Evolutionary conservation across 257 asterid species (phyloP).

Genomic region (Thymus quinquecostatus): DNA sequence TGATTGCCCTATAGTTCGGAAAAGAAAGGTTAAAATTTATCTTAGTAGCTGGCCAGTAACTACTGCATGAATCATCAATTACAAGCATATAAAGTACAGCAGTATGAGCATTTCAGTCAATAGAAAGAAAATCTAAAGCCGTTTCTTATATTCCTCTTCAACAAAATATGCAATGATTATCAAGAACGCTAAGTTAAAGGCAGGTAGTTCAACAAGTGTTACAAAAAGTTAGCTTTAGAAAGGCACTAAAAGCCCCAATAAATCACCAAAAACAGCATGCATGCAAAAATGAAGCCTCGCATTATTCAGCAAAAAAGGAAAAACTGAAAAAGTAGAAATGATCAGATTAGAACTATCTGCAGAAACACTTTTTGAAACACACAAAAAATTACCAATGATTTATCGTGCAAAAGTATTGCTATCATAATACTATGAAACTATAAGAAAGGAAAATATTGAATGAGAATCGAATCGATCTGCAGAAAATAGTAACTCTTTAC

Average conservation of each 20-base stretch:
- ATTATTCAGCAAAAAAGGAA: slow-evolving; percentile 17
- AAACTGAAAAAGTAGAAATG: background rate
- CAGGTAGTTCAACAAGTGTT: background rate
- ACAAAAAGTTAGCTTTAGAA: slow-evolving; percentile 1
- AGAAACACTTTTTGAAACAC: slow-evolving; percentile 5
- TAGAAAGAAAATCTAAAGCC: slow-evolving; percentile 13
- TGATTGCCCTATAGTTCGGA: background rate
- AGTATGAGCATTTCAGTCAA: slow-evolving; percentile 4
- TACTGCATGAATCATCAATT: slow-evolving; percentile 11
- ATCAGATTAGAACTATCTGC: slow-evolving; percentile 8
- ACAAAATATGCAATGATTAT: background rate
- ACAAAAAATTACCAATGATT: slow-evolving; percentile 1
- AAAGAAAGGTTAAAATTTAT: slow-evolving; percentile 9
- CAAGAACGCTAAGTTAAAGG: slow-evolving; percentile 17
- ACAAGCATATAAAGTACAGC: slow-evolving; percentile 1
- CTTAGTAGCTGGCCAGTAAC: slow-evolving; percentile 14
- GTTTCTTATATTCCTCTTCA: slow-evolving; percentile 8
- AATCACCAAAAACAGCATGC: slow-evolving; percentile 25
- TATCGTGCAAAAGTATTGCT: slow-evolving; percentile 1
- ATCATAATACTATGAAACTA: background rate
- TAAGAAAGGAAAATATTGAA: background rate
- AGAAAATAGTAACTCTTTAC: slow-evolving; percentile 8
- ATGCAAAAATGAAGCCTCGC: slow-evolving; percentile 16
- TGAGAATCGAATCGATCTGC: background rate
- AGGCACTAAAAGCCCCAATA: slow-evolving; percentile 2